Evolutionary conservation across 306 rosid genomes (phyloP), one percentile per base, ranked within the genome.

Genomic region (Malus sieversii): DNA sequence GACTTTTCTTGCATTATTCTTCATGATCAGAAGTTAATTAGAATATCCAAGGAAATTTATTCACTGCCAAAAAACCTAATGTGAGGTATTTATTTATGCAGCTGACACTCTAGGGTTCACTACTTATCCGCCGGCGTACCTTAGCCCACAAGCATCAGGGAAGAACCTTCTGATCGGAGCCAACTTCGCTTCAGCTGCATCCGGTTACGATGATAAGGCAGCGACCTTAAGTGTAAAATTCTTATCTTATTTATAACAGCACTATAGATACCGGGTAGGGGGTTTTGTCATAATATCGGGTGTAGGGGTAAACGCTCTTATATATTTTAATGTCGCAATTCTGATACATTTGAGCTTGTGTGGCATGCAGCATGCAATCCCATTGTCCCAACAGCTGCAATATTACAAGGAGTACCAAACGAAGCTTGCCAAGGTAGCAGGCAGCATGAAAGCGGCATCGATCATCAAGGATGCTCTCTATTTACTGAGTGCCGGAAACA

Each of bases 111-210:
- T 96, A 67, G 99, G 99, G 27, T 96, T 96, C 53, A 92, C 75
- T 85, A 89, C 76, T 4, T 88, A 68, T 78, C 87, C 98, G 77
- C 81, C 88, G 19, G 89, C 99, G 61, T 96, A 96, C 77, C 98
- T 92, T 66, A 96, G 99, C 86, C 97, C 98, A 23, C 89, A 88
- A 77, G 98, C 96, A 73, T 85, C 99, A 38, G 98, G 99, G 81
- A 89, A 92, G 72, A 92, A 88, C 79, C 98, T 96, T 44, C 94
- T 96, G 58, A 77, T 85, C 72, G 99, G 99, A 73, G 92, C 89
- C 59, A 96, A 96, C 85, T 96, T 96, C 78, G 99, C 98, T 77
- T 96, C 99, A 44, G 99, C 98, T 86, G 98, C 94, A 30, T 91
- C 99, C 9, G 98, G 99, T 77, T 96, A 90, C 64, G 99, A 96